Evolutionary conservation across 805 yeast genomes (phyloP), one percentile per base, ranked within the genome.

Genomic region (Priceomyces medius): DNA sequence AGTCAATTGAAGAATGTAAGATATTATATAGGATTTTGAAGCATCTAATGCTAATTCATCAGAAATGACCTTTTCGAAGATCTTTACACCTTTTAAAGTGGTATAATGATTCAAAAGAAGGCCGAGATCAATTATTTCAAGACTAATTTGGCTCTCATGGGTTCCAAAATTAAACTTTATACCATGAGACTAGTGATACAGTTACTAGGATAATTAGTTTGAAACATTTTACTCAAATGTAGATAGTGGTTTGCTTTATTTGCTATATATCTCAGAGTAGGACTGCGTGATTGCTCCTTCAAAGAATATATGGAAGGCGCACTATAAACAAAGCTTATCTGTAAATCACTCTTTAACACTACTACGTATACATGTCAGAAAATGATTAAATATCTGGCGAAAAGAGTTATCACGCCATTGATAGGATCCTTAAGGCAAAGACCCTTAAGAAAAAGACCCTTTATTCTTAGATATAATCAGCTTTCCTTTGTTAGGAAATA

Each of bases 101-200:
- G 73, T 64, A 50, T 63, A 52, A 54, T 52, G 74, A 71, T 71
- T 71, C 76, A 71, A 71, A 71, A 71, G 69, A 74, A 64, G 58
- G 75, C 71, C 76, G 53, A 71, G 71, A 69, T 37, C 50, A 41
- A 38, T 18, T 20, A 40, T 32, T 28, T 47, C 59, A 47, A 48
- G 44, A 43, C 46, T 49, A 49, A 47, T 46, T 48, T 42, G 40
- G 50, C 52, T 48, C 46, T 42, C 43, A 38, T 35, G 20, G 9
- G 9, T 26, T 26, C 14, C 14, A 26, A 26, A 26, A 7, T 21
- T 9, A 36, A 34, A 46, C 51, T 59, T 54, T 53, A 54, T 42
- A 53, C 58, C 54, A 51, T 49, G 49, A 57, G 54, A 53, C 60
- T 53, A 50, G 51, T 48, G 46, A 38, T 42, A 35, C 18, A 17